These are phyloP conservation scores for Helminthosporium solani DNA, from an alignment of 2,329 filamentous ascomycete species.

Conservation along the genomic window DNA sequence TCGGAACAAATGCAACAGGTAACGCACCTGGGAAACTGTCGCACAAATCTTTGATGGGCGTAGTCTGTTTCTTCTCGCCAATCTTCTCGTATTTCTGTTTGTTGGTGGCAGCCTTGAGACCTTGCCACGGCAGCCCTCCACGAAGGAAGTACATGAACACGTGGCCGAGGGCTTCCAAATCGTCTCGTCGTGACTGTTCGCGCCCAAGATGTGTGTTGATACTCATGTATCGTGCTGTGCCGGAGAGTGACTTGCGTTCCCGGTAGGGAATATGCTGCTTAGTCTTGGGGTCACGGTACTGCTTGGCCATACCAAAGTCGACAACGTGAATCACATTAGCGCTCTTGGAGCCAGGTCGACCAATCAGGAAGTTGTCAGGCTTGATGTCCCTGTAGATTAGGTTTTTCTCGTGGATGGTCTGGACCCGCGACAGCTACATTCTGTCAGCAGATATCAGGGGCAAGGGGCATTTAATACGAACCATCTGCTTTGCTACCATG, in stretches of 20 bases:
- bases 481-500: slow-evolving; percentile 99
- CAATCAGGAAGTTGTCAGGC: slow-evolving; percentile 98
- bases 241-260: slow-evolving; percentile 93
- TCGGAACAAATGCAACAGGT: background rate
- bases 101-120: slow-evolving; percentile 68
- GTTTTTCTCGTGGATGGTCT: slow-evolving; percentile 97
- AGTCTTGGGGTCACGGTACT: slow-evolving; percentile 97
- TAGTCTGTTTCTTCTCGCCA: slow-evolving; percentile 99
- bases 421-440: slow-evolving; percentile 78
- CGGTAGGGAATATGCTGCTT: slow-evolving; percentile 98
- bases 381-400: slow-evolving; percentile 99
- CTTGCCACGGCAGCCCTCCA: slow-evolving; percentile 67
- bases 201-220: slow-evolving; percentile 98
- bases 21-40: slow-evolving; percentile 79
- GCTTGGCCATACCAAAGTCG: slow-evolving; percentile 99
- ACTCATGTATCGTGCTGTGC: slow-evolving; percentile 97
- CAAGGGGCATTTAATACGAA: slow-evolving; percentile 44
- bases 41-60: slow-evolving; percentile 92
- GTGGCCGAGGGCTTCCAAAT: slow-evolving; percentile 79
- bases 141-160: slow-evolving; percentile 71
- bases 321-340: slow-evolving; percentile 98
- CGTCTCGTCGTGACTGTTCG: slow-evolving; percentile 93
- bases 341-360: slow-evolving; percentile 86
- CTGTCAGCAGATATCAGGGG: slow-evolving; percentile 10
- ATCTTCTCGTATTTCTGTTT: slow-evolving; percentile 99